Conservation (phyloP, 768 basidiomycete genomes). For the Suillus variegatus region DNA sequence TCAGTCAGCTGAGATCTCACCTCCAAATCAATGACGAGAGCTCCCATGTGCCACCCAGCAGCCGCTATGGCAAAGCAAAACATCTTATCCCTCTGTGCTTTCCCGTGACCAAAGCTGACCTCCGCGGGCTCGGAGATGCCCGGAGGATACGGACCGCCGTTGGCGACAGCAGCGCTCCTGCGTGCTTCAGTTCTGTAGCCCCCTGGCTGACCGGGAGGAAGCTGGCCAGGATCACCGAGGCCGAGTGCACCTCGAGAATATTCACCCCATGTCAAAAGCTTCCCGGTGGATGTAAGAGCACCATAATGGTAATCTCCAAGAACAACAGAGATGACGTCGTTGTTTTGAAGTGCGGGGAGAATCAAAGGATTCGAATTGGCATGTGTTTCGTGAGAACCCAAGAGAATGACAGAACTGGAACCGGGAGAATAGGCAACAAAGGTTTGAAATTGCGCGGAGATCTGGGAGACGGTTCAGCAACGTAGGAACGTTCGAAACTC, state of each 20-base stretch:
- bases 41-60: constrained; percentile 91
- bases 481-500: background rate
- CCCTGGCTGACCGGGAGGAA: constrained; percentile 59
- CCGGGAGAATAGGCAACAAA: constrained; percentile 85
- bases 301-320: constrained; percentile 93
- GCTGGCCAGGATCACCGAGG: constrained; percentile 67
- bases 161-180: constrained; percentile 28
- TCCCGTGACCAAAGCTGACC: constrained; percentile 70
- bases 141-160: constrained; percentile 32
- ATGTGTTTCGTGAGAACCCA: constrained; percentile 56
- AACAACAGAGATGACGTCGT: constrained; percentile 80
- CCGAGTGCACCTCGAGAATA: constrained; percentile 84
- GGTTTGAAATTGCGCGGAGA: constrained; percentile 81
- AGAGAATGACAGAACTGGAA: constrained; percentile 68
- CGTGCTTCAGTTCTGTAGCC: constrained; percentile 49
- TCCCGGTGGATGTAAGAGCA: constrained; percentile 77
- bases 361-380: constrained; percentile 53
- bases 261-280: constrained; percentile 78
- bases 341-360: constrained; percentile 74
- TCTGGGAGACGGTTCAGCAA: constrained; percentile 41
- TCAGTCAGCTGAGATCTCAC: constrained; percentile 34
- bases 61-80: constrained; percentile 85
- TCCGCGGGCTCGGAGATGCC: constrained; percentile 61
- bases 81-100: constrained; percentile 48
- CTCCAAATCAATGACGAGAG: constrained; percentile 83